Evolutionary conservation across 306 rosid species (phyloP).

Genomic region (Inga oerstediana): DNA sequence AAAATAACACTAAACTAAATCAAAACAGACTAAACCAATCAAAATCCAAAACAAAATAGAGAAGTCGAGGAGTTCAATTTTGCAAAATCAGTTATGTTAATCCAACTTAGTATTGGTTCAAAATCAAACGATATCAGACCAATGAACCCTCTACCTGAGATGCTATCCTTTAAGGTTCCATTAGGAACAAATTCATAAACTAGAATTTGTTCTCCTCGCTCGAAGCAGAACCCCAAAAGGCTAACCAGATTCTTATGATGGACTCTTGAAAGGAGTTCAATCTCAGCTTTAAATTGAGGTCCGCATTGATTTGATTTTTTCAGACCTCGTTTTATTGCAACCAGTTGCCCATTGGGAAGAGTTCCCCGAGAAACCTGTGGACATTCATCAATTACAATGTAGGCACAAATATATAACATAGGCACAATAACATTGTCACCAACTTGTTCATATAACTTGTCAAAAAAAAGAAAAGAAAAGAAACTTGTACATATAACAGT

Average conservation of each 20-base stretch:
- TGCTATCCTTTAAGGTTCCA: no score
- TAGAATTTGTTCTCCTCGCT: slow-evolving; percentile 59
- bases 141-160: no score
- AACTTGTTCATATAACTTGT: background rate
- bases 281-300: slow-evolving; percentile 54
- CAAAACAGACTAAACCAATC: background rate
- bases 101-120: no score
- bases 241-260: slow-evolving; percentile 60
- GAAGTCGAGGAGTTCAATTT: background rate
- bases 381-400: background rate
- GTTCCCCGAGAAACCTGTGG: slow-evolving; percentile 54
- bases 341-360: slow-evolving; percentile 44
- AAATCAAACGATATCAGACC: no score
- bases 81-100: background rate
- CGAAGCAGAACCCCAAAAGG: slow-evolving; percentile 61
- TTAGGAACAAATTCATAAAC: no score
- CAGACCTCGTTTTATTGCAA: slow-evolving; percentile 56
- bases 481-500: no score
- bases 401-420: background rate
- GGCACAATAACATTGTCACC: background rate
- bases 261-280: slow-evolving; percentile 65
- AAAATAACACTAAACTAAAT: background rate
- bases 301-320: slow-evolving; percentile 48
- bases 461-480: no score
- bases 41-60: background rate